These are phyloP conservation scores for Digitaria exilis DNA, from an alignment of 202 grass and related monocot genomes.

Conservation along the genomic window DNA sequence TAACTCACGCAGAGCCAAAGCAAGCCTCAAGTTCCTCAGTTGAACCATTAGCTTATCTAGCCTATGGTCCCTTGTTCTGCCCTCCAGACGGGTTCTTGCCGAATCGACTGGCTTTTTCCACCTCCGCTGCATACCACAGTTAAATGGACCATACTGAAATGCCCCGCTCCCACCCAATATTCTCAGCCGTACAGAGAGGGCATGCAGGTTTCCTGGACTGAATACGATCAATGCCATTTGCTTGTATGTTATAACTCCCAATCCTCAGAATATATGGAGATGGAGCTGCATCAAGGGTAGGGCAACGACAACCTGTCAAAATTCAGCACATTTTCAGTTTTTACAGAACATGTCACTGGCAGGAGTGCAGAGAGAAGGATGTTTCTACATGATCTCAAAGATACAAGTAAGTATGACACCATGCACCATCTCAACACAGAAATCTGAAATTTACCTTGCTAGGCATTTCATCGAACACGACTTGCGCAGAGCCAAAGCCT, in stretches of 20 bases:
- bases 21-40: constrained; percentile 51
- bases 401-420: neutral
- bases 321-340: neutral
- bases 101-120: constrained; percentile 71
- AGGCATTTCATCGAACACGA: neutral
- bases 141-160: constrained; percentile 37
- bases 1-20: constrained; percentile 48
- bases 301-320: neutral
- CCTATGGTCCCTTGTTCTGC: constrained; percentile 62
- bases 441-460: neutral
- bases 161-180: neutral
- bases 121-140: constrained; percentile 32
- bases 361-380: neutral
- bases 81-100: constrained; percentile 58
- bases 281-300: neutral
- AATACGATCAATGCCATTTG: neutral
- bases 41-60: constrained; percentile 63
- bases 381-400: neutral
- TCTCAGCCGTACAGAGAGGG: neutral
- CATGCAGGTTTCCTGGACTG: neutral
- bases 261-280: neutral
- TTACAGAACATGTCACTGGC: neutral
- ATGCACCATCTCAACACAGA: neutral
- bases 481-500: neutral
- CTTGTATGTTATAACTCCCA: neutral